Evolutionary conservation across 441 rosid genomes (phyloP).

Genomic region (Daphne laureola): DNA sequence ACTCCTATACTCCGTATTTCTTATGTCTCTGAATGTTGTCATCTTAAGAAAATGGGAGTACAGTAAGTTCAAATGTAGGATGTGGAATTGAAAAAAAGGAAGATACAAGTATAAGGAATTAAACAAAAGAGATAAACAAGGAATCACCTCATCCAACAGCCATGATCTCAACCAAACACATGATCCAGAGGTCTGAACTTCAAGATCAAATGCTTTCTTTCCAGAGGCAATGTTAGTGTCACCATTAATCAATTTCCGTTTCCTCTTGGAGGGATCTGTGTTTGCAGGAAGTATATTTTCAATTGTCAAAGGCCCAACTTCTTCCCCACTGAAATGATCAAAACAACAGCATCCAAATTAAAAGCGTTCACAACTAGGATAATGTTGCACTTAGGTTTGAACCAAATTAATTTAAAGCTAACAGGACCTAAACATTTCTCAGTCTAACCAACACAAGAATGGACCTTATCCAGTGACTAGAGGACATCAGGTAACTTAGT

Average conservation of each 20-base stretch:
- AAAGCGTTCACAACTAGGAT: no score
- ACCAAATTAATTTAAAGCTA: no score
- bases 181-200: conserved; percentile 23
- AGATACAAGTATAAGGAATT: conserved; percentile 1
- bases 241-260: conserved; percentile 21
- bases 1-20: no score
- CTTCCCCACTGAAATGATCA: conserved; percentile 54
- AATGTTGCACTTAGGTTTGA: no score
- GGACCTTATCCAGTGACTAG: no score
- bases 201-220: conserved; percentile 17
- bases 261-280: conserved; percentile 19
- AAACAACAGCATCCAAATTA: background rate
- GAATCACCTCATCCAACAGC: conserved; percentile 59
- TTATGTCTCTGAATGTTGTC: no score
- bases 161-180: conserved; percentile 44
- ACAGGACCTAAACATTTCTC: no score
- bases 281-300: conserved; percentile 29
- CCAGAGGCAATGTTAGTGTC: conserved; percentile 20
- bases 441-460: no score
- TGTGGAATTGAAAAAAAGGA: background rate
- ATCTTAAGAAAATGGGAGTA: no score
- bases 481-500: no score
- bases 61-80: no score
- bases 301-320: conserved; percentile 48
- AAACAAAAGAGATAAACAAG: background rate